Evolutionary conservation across 208 protist genomes (phyloP).

Genomic region (Trypanosoma vivax): DNA sequence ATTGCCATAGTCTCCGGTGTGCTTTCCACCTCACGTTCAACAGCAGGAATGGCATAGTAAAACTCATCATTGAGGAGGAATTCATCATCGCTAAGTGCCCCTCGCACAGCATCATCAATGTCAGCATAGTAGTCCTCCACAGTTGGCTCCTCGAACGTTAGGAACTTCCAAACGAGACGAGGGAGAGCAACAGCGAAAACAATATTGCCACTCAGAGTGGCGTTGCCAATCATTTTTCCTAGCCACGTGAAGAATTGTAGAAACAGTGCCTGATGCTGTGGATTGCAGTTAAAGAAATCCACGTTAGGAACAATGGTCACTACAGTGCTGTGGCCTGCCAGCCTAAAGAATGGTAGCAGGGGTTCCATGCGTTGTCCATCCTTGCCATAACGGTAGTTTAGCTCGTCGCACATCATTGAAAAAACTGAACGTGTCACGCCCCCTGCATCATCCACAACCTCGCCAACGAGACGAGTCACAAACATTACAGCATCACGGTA

Average conservation of each 20-base stretch:
- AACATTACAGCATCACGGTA: conserved; percentile 81
- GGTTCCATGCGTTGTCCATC: conserved; percentile 53
- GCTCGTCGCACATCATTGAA: conserved; percentile 80
- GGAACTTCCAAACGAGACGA: conserved; percentile 82
- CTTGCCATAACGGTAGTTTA: conserved; percentile 51
- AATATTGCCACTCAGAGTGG: conserved; percentile 70
- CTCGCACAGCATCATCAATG: conserved; percentile 72
- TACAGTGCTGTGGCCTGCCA: conserved; percentile 73
- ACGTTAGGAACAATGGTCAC: conserved; percentile 84
- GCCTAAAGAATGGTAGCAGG: conserved; percentile 69
- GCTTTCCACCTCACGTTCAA: not conserved
- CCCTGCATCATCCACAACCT: conserved; percentile 66
- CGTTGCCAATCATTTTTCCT: conserved; percentile 83
- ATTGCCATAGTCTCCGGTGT: conserved; percentile 1
- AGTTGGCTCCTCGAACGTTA: conserved; percentile 57
- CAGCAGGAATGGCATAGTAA: conserved; percentile 41
- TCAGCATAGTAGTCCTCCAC: conserved; percentile 81
- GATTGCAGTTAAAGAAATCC: conserved; percentile 36
- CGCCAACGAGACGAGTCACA: conserved; percentile 48
- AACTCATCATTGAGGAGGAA: conserved; percentile 73
- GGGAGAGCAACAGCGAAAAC: conserved; percentile 68
- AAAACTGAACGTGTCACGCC: conserved; percentile 81
- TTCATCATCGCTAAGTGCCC: conserved; percentile 60
- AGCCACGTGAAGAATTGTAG: conserved; percentile 52
- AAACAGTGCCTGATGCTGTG: conserved; percentile 29